Evolutionary conservation across 352 stramenopile genomes (phyloP).

Genomic region (Phytophthora fragariaefolia): DNA sequence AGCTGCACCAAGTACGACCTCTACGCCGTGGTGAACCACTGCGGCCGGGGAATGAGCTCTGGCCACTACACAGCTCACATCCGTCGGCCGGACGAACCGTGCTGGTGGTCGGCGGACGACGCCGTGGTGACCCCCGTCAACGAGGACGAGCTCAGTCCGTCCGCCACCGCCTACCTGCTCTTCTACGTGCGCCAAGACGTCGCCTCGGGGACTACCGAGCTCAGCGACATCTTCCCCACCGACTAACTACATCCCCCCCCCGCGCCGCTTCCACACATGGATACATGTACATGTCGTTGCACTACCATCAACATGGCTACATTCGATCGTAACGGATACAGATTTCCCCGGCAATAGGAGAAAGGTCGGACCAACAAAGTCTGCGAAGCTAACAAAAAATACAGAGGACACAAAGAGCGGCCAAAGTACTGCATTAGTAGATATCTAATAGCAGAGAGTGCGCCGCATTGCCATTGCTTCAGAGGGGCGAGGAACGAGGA

Average conservation of each 20-base stretch:
- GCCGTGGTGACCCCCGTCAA: slow-evolving; percentile 39
- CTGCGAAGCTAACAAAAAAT: no score
- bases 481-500: no score
- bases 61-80: slow-evolving; percentile 93
- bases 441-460: no score
- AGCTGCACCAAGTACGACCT: slow-evolving; percentile 85
- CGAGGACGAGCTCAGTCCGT: slow-evolving; percentile 43
- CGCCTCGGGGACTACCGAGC: slow-evolving; percentile 25
- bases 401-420: no score
- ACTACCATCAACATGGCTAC: not conserved
- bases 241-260: not conserved
- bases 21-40: slow-evolving; percentile 96
- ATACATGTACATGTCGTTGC: no score
- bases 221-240: slow-evolving; percentile 42
- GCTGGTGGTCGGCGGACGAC: slow-evolving; percentile 96
- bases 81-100: slow-evolving; percentile 32
- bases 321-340: no score
- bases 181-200: slow-evolving; percentile 74
- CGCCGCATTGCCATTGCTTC: no score
- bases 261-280: slow-evolving; percentile 5
- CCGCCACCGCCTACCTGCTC: slow-evolving; percentile 69
- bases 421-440: no score
- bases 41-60: slow-evolving; percentile 85
- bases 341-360: no score
- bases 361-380: no score